Evolutionary conservation across 208 protist species (phyloP).

Genomic region (Blechomonas ayalai): DNA sequence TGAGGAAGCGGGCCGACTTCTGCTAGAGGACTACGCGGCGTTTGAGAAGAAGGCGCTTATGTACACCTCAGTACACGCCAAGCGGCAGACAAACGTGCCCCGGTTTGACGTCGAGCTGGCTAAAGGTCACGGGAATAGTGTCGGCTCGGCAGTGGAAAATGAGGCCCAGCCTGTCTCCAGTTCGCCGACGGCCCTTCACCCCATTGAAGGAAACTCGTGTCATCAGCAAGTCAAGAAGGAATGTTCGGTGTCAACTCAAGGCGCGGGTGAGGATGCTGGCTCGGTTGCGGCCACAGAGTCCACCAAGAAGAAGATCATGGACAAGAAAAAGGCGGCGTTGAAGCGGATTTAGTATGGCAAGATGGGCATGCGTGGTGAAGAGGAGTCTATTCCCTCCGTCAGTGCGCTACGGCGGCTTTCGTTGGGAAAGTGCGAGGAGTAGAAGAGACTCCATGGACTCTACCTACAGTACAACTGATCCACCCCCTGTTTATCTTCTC

Average conservation of each 20-base stretch:
- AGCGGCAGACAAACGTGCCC: slow-evolving; percentile 20
- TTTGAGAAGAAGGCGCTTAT: slow-evolving; percentile 78
- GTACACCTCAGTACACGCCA: slow-evolving; percentile 73
- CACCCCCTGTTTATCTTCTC: no score
- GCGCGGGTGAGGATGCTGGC: background rate
- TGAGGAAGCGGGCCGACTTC: slow-evolving; percentile 95
- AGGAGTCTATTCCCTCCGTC: no score
- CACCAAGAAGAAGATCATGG: slow-evolving; percentile 26
- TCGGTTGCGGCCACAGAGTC: background rate
- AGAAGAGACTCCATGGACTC: no score
- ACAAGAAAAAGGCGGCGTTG: slow-evolving; percentile 54
- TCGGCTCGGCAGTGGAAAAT: slow-evolving; percentile 10
- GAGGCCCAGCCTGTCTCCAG: no score
- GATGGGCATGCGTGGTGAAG: no score
- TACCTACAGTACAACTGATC: no score
- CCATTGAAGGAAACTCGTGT: no score
- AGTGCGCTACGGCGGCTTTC: no score
- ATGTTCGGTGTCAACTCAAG: no score
- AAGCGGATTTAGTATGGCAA: slow-evolving; percentile 32
- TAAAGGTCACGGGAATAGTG: background rate
- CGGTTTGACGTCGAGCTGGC: slow-evolving; percentile 17
- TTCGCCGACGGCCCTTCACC: no score
- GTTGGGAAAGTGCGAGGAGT: no score
- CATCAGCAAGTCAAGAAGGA: no score
- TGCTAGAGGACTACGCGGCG: slow-evolving; percentile 94